Evolutionary conservation across 2,329 filamentous ascomycete species (phyloP).

Genomic region (Penicillium sumatraense): DNA sequence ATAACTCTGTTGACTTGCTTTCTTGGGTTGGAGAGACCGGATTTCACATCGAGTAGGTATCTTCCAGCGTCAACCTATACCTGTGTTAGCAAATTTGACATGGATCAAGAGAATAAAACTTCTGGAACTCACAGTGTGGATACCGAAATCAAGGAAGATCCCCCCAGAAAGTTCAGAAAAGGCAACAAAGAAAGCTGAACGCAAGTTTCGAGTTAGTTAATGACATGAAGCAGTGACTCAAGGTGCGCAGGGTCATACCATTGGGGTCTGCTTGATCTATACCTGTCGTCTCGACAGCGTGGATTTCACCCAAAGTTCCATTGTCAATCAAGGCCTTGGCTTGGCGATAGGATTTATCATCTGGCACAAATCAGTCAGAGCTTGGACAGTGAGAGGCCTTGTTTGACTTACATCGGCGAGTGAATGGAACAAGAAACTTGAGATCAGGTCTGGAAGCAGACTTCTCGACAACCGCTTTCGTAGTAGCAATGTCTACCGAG

Average conservation of each 20-base stretch:
- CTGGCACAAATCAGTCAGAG: slow-evolving; percentile 2
- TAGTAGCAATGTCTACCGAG: slow-evolving; percentile 20
- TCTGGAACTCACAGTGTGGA: slow-evolving; percentile 36
- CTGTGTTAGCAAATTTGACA: slow-evolving; percentile 4
- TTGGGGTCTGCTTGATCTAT: slow-evolving; percentile 19
- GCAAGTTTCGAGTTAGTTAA: background rate
- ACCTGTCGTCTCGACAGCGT: slow-evolving; percentile 19
- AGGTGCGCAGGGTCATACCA: slow-evolving; percentile 5
- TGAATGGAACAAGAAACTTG: slow-evolving; percentile 20
- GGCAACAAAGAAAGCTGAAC: slow-evolving; percentile 35
- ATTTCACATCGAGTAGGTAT: slow-evolving; percentile 19
- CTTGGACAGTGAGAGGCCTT: background rate
- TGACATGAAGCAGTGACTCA: too few relatives aligned
- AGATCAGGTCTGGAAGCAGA: slow-evolving; percentile 18
- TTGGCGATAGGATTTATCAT: slow-evolving; percentile 17
- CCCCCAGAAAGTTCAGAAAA: slow-evolving; percentile 39
- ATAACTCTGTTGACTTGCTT: slow-evolving; percentile 22
- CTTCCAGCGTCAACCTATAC: slow-evolving; percentile 16
- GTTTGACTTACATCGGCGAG: slow-evolving; percentile 18
- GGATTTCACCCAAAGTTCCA: slow-evolving; percentile 16
- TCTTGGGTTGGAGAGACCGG: slow-evolving; percentile 14
- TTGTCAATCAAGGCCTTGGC: slow-evolving; percentile 17
- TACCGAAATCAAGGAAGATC: slow-evolving; percentile 39
- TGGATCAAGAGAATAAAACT: slow-evolving; percentile 3
- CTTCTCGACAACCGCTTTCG: slow-evolving; percentile 17